phyloP scores from a whole-genome alignment of 257 asterid genomes.

The Ballota nigra region DNA sequence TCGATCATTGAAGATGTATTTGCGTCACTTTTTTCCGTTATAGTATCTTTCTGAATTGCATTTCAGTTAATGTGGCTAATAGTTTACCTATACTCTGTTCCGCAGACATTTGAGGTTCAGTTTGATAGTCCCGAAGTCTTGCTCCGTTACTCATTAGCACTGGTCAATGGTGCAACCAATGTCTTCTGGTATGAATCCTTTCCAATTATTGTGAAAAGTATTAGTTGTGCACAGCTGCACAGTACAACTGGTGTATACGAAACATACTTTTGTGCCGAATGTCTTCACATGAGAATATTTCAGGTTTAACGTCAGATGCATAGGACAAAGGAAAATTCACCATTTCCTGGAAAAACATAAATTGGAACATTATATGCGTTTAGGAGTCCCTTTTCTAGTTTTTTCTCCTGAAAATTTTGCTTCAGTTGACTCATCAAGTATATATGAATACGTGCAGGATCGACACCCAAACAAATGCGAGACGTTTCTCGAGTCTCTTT shows the following conservation, averaged over 20 bases:
- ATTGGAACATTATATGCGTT: background rate
- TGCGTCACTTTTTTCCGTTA: background rate
- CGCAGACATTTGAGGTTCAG: slow-evolving; percentile 74
- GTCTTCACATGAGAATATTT: too few relatives aligned
- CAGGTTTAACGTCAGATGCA: too few relatives aligned
- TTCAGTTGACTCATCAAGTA: slow-evolving; percentile 6
- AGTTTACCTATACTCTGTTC: background rate
- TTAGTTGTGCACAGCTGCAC: too few relatives aligned
- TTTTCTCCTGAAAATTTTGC: background rate
- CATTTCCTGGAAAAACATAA: background rate
- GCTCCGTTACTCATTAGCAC: slow-evolving; percentile 79
- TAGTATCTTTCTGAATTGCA: background rate
- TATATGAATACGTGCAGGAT: slow-evolving; percentile 53
- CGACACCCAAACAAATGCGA: slow-evolving; percentile 79
- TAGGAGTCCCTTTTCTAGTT: background rate
- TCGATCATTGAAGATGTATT: background rate
- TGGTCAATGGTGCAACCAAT: slow-evolving; percentile 83
- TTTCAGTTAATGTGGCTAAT: background rate
- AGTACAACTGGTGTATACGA: too few relatives aligned
- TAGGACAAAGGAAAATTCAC: background rate
- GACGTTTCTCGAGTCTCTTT: slow-evolving; percentile 70
- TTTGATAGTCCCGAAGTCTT: slow-evolving; percentile 64
- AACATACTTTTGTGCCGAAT: too few relatives aligned
- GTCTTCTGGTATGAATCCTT: slow-evolving; percentile 76
- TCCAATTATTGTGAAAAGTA: background rate